Evolutionary conservation across 192 early-diverging fungal species (phyloP), one percentile per base, ranked within the genome.

Genomic region (Phycomyces nitens): DNA sequence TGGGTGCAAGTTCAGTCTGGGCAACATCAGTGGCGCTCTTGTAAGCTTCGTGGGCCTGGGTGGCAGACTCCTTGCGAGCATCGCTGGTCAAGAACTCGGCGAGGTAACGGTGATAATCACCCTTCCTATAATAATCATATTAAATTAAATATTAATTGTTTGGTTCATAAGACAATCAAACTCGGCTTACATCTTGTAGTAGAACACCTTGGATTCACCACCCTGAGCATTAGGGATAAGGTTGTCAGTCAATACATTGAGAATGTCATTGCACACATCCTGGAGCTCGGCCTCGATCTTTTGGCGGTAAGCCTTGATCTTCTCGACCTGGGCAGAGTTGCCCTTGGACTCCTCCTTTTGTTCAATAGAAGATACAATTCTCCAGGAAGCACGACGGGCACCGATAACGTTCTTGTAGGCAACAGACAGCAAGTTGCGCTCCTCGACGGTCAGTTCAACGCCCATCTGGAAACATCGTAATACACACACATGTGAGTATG

Each of bases 361-460:
- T 83, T 99, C 97, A 72, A 99, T 99, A 64, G 97, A 99, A 63
- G 95, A 99, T 14, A 97, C 94, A 75, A 99, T 97, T 79, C 95
- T 86, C 95, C 95, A 97, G 60, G 97, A 97, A 50, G 94, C 97
- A 87, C 95, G 93, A 71, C 95, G 93, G 60, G 95, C 93, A 75
- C 96, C 96, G 72, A 99, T 99, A 61, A 99, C 96, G 80, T 99
- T 99, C 91, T 99, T 99, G 89, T 96, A 99, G 66, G 96, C 96
- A 62, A 99, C 96, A 53, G 95, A 97, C 38, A 99, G 84, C 58
- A 99, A 80, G 84, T 99, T 99, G 71, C 96, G 92, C 80, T 99
- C 96, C 85, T 99, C 96, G 55, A 99, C 94, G 56, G 90, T 92
- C 60, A 99, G 85, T 78, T 98, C 96, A 41, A 86, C 82, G 56